phyloP scores from a whole-genome alignment of 148 eudicot genomes.

The Pouteria glomerata region DNA sequence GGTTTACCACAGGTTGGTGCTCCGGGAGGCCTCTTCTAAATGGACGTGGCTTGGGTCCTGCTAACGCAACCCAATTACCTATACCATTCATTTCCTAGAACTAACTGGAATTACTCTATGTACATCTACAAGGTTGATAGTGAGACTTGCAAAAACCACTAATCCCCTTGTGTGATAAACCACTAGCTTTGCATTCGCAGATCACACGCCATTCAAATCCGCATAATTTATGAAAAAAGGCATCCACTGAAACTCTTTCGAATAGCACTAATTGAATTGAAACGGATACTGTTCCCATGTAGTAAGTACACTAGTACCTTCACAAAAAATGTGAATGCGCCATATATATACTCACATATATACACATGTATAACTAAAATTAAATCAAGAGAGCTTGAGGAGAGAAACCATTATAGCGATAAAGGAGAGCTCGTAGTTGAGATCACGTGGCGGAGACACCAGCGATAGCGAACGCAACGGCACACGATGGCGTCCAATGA shows the following conservation, averaged over 20 bases:
- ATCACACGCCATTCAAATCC: neutral
- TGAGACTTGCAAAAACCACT: too few species aligned
- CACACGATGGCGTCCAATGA: neutral
- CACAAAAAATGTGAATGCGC: neutral
- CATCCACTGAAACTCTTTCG: neutral
- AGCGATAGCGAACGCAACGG: neutral
- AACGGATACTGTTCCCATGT: neutral
- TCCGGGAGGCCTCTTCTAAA: too few species aligned
- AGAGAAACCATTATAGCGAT: slow-evolving; percentile 2
- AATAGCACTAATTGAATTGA: neutral
- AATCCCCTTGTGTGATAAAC: too few species aligned
- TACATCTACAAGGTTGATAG: too few species aligned
- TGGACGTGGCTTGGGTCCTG: too few species aligned
- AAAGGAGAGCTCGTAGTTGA: neutral
- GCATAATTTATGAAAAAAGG: too few species aligned
- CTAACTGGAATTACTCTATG: too few species aligned
- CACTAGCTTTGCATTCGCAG: neutral
- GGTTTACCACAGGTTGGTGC: too few species aligned
- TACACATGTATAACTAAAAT: too few species aligned
- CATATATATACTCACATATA: neutral
- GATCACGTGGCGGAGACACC: neutral
- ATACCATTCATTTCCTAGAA: too few species aligned
- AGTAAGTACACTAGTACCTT: neutral
- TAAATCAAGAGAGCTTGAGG: neutral
- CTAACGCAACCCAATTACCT: too few species aligned